Base-by-base conservation (phyloP, 805 yeast species). In the Saturnispora silvae region DNA sequence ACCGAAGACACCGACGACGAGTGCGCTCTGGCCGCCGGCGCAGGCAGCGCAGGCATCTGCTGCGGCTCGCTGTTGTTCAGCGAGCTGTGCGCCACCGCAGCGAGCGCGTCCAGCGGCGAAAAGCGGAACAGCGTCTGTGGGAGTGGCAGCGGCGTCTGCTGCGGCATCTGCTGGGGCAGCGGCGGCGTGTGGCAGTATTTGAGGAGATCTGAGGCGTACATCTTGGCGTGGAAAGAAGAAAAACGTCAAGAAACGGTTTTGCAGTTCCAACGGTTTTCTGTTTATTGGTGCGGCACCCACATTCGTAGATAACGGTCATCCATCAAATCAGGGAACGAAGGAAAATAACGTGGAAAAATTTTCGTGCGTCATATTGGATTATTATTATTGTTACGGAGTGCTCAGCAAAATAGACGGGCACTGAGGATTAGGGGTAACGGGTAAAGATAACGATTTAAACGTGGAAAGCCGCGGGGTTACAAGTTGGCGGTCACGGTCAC, bases 401-500 rank as follows among this genome's bases (percentile, higher is more conserved):
- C n/a, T n/a, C n/a, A n/a, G n/a, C n/a, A n/a, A n/a, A n/a, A n/a
- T n/a, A n/a, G n/a, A n/a, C n/a, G n/a, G n/a, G n/a, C n/a, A n/a
- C n/a, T n/a, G n/a, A n/a, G n/a, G n/a, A n/a, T n/a, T n/a, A n/a
- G n/a, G n/a, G n/a, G n/a, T n/a, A n/a, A n/a, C n/a, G n/a, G n/a
- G n/a, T n/a, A n/a, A n/a, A n/a, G n/a, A n/a, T n/a, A n/a, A n/a
- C n/a, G n/a, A n/a, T n/a, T n/a, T n/a, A n/a, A n/a, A n/a, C n/a
- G n/a, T n/a, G n/a, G n/a, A n/a, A n/a, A n/a, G n/a, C n/a, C n/a
- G n/a, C n/a, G n/a, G n/a, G n/a, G n/a, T 32, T 24, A 42, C 44
- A 89, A 63, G 24, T 95, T 92, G 5, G 96, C 87, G 0, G 98
- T 89, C 2, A 89, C 98, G 0, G 98, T 92, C 67, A 92, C 86